Evolutionary conservation across 768 basidiomycete genomes (phyloP).

Genomic region (Rhizopogon vinicolor): DNA sequence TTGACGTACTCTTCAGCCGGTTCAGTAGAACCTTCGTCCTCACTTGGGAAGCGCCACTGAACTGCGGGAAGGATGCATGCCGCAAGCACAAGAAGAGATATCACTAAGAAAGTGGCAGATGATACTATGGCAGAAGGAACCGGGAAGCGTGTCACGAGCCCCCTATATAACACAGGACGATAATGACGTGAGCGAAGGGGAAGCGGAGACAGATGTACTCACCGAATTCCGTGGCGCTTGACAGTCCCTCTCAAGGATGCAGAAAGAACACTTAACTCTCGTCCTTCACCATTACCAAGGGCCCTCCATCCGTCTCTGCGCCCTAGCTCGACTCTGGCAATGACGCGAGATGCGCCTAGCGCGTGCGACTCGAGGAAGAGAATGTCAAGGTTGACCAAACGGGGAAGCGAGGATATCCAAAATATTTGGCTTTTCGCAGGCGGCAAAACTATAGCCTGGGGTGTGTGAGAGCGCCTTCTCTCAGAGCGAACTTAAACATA

Average conservation of each 20-base stretch:
- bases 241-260: constrained; percentile 61
- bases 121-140: constrained; percentile 46
- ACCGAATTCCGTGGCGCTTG: constrained; percentile 70
- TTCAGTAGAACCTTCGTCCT: constrained; percentile 8
- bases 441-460: constrained; percentile 57
- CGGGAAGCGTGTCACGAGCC: constrained; percentile 68
- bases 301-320: constrained; percentile 70
- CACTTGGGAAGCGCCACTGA: constrained; percentile 18
- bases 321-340: constrained; percentile 68
- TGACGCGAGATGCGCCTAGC: constrained; percentile 40
- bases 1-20: constrained; percentile 8
- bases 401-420: constrained; percentile 35
- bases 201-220: constrained; percentile 13
- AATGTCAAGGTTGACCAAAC: constrained; percentile 44
- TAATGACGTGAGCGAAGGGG: background rate
- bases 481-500: constrained; percentile 32
- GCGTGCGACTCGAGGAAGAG: constrained; percentile 55
- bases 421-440: constrained; percentile 26
- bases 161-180: constrained; percentile 34
- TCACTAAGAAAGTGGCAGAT: constrained; percentile 40
- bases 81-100: constrained; percentile 42
- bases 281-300: constrained; percentile 63
- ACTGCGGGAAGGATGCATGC: constrained; percentile 49
- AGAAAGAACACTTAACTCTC: constrained; percentile 64
- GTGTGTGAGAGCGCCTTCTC: constrained; percentile 7